Conservation (phyloP, 768 basidiomycete genomes). For the Agaricus bisporus region DNA sequence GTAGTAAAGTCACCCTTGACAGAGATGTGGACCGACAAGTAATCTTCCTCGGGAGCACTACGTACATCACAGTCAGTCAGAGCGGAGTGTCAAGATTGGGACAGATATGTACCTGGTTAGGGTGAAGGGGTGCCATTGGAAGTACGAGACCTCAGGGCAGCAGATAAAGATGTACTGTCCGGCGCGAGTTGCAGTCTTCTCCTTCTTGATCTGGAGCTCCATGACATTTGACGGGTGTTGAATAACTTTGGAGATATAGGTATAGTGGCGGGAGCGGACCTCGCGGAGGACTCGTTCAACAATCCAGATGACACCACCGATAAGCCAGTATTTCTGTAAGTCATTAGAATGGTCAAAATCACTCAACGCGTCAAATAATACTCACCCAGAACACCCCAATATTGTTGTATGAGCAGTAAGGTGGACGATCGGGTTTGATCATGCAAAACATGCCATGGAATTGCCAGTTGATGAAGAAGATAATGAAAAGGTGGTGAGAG, state of each 20-base stretch:
- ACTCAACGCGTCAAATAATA: conserved; percentile 21
- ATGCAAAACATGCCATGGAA: conserved; percentile 96
- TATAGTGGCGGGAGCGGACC: conserved; percentile 83
- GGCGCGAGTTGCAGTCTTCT: conserved; percentile 74
- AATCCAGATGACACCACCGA: conserved; percentile 84
- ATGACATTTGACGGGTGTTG: conserved; percentile 93
- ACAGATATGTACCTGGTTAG: conserved; percentile 58
- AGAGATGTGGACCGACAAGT: conserved; percentile 90
- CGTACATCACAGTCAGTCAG: not conserved
- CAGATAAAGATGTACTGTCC: conserved; percentile 93
- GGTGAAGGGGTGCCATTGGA: conserved; percentile 98
- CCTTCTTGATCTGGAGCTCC: conserved; percentile 97
- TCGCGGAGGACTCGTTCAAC: conserved; percentile 88
- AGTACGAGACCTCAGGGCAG: conserved; percentile 90
- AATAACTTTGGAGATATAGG: conserved; percentile 91
- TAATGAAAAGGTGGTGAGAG: conserved; percentile 80
- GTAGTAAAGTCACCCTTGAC: conserved; percentile 87
- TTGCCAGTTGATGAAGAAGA: conserved; percentile 94
- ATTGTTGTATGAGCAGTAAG: conserved; percentile 77
- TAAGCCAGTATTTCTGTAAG: conserved; percentile 78
- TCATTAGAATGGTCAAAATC: conserved; percentile 3
- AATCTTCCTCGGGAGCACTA: conserved; percentile 92
- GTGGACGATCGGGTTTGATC: conserved; percentile 86
- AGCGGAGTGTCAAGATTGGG: not conserved
- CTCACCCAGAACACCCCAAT: conserved; percentile 94